Evolutionary conservation across 176 grass and related monocot species (phyloP), one percentile per base, ranked within the genome.

Genomic region (Juncus effusus): DNA sequence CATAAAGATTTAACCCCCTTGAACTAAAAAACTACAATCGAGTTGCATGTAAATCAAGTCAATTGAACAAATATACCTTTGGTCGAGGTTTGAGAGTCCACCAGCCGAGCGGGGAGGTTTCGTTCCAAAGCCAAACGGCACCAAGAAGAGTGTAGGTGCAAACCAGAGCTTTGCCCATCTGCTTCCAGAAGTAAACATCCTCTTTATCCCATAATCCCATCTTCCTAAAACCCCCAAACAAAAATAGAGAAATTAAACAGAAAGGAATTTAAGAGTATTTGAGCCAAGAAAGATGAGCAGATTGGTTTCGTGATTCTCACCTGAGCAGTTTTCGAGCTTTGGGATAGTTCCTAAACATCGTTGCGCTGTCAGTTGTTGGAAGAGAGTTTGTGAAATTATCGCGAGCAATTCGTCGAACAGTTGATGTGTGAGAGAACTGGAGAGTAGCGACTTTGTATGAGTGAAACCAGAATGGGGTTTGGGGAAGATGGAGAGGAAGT

Each of bases 51-150:
- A 47, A 47, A 47, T 47, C 44, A 47, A 47, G 44, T 47, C 6
- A 42, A 64, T 74, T 52, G 19, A 62, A 55, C 51, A 40, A 16
- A 58, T 13, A 1, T 80, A 88, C 90, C 79, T 94, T 94, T 51
- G 82, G 82, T 15, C 76, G 81, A n/a, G 85, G 90, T 50, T 88
- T 88, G 62, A 94, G 85, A 0, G 90, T 83, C 90, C 90, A 88
- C 84, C 89, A 94, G 11, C 90, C 90, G 1, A 94, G 79, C 3
- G 82, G 90, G 4, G 81, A 94, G 2, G 82, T 94, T 55, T 94
- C 85, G 5, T 94, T 94, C 85, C 85, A 94, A 60, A 85, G 65
- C 85, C 78, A 94, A 10, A 79, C 82, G 8, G 50, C 41, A 1
- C 85, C 90, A 13, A 88, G 74, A 35, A 88, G 78, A 3, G 79